These are phyloP conservation scores for Plasmopara viticola DNA, from an alignment of 352 stramenopile species.

Conservation along the genomic window DNA sequence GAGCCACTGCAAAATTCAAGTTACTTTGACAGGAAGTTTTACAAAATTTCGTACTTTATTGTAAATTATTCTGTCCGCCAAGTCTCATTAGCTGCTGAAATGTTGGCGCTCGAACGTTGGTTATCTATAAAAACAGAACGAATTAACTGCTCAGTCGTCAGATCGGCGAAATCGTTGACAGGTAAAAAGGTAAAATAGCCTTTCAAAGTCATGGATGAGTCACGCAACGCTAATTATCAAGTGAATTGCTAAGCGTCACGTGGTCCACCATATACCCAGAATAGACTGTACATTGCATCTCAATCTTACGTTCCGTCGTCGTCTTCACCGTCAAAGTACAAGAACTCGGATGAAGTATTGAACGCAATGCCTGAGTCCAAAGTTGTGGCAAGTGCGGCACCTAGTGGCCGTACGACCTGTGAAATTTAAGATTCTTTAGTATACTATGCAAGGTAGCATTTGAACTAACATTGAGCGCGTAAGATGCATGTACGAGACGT, in stretches of 20 bases:
- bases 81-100: no score
- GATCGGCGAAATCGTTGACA: conserved; percentile 17
- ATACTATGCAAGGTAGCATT: neutral
- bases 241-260: neutral
- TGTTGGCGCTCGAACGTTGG: neutral
- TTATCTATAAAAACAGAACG: conserved; percentile 61
- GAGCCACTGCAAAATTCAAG: neutral
- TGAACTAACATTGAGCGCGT: conserved; percentile 6
- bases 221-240: conserved; percentile 4
- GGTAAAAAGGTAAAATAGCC: neutral
- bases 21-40: no score
- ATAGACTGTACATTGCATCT: conserved; percentile 1
- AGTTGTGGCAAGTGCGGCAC: conserved; percentile 35
- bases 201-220: conserved; percentile 7
- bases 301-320: conserved; percentile 72
- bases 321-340: conserved; percentile 77
- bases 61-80: no score
- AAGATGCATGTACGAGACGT: conserved; percentile 15
- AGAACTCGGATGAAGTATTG: conserved; percentile 51
- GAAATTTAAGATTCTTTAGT: neutral
- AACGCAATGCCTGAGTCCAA: conserved; percentile 53
- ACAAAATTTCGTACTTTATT: no score
- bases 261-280: conserved; percentile 4
- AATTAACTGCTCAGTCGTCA: conserved; percentile 85
- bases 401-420: conserved; percentile 47